Evolutionary conservation across 192 early-diverging fungal species (phyloP).

Genomic region (Coemansia sp.): DNA sequence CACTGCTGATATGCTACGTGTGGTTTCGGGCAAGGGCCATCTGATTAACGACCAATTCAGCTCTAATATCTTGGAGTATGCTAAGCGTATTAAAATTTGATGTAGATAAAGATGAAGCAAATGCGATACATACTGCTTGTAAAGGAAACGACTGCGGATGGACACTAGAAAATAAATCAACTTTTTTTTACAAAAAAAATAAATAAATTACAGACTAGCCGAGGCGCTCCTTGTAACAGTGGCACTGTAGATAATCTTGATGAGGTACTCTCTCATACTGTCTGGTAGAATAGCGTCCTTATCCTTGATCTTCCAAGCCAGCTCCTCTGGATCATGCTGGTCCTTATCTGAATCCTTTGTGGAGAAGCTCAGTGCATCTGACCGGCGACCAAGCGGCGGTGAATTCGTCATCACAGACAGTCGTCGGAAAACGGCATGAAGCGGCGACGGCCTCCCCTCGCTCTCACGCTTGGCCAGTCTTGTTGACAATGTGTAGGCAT

Average conservation of each 20-base stretch:
- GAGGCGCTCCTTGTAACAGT: slow-evolving; percentile 13
- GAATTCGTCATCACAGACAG: slow-evolving; percentile 21
- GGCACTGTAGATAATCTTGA: slow-evolving; percentile 33
- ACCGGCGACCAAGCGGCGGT: not conserved
- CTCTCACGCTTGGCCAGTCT: slow-evolving; percentile 24
- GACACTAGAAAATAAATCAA: not conserved
- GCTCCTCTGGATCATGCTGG: slow-evolving; percentile 12
- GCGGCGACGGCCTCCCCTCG: slow-evolving; percentile 1
- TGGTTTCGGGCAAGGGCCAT: slow-evolving; percentile 54
- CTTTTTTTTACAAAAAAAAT: not conserved
- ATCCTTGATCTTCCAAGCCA: slow-evolving; percentile 48
- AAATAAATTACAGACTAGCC: slow-evolving; percentile 28
- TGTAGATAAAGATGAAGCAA: not conserved
- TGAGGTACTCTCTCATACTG: slow-evolving; percentile 35
- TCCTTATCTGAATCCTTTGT: slow-evolving; percentile 14
- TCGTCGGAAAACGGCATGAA: slow-evolving; percentile 24
- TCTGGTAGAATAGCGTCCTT: slow-evolving; percentile 36
- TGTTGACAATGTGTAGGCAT: slow-evolving; percentile 38
- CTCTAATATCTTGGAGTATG: slow-evolving; percentile 52
- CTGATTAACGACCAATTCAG: slow-evolving; percentile 36
- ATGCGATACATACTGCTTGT: not conserved
- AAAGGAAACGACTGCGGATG: too few relatives aligned
- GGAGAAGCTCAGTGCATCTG: slow-evolving; percentile 21
- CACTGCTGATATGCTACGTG: slow-evolving; percentile 59
- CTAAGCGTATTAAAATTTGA: slow-evolving; percentile 30